These are phyloP conservation scores for Thuja plicata DNA, from an alignment of 83 land plant species.

Conservation along the genomic window DNA sequence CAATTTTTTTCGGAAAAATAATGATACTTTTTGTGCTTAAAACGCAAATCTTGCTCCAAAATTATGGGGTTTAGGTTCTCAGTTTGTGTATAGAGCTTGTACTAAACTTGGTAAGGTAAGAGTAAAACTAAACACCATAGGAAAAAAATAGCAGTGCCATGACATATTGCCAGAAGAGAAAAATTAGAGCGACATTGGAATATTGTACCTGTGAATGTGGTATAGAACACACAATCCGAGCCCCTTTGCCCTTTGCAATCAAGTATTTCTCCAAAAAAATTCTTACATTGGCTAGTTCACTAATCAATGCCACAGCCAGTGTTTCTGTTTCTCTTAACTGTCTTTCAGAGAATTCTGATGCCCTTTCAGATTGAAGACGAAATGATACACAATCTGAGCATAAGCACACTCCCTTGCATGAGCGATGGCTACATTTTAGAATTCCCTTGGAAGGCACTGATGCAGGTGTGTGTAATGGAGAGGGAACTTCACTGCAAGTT, in stretches of 20 bases:
- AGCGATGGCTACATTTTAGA: conserved; percentile 26
- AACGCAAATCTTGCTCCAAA: too few relatives aligned
- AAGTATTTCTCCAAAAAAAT: conserved; percentile 21
- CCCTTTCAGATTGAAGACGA: conserved; percentile 41
- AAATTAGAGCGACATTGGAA: neutral
- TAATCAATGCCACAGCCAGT: conserved; percentile 24
- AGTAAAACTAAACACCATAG: neutral
- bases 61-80: too few relatives aligned
- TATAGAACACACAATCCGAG: neutral
- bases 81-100: neutral
- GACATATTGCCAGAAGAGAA: neutral
- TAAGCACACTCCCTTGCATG: conserved; percentile 38
- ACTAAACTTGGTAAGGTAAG: conserved; percentile 7
- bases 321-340: conserved; percentile 42
- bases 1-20: too few relatives aligned
- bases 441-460: conserved; percentile 27
- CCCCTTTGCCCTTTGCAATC: neutral
- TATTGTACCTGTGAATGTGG: conserved; percentile 25
- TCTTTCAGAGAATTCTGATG: conserved; percentile 37
- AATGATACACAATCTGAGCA: conserved; percentile 44
- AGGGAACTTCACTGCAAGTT: conserved; percentile 4
- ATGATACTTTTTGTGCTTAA: too few relatives aligned
- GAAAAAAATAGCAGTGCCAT: neutral
- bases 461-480: conserved; percentile 5
- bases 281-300: conserved; percentile 25